phyloP scores from a whole-genome alignment of 441 rosid genomes.

The Codiaeum variegatum region DNA sequence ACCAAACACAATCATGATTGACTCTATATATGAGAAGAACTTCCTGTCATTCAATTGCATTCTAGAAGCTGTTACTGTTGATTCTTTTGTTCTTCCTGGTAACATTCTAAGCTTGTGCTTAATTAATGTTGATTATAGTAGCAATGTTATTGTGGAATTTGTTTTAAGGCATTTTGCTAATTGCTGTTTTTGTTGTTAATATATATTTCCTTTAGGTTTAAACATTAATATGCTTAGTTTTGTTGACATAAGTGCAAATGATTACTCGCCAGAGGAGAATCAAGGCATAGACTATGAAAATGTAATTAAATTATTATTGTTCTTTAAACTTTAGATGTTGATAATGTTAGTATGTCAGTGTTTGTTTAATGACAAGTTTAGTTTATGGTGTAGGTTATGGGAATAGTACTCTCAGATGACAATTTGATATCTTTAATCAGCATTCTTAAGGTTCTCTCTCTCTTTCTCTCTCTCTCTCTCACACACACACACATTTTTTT shows the following conservation, averaged over 20 bases:
- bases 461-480: too few species aligned
- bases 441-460: too few species aligned
- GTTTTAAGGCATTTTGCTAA: constrained; percentile 1
- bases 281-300: constrained; percentile 81
- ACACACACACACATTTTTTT: too few species aligned
- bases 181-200: constrained; percentile 5
- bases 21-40: constrained; percentile 76
- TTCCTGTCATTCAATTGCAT: constrained; percentile 63
- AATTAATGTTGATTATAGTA: neutral
- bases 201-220: constrained; percentile 47
- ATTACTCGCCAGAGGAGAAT: constrained; percentile 61
- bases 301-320: constrained; percentile 32
- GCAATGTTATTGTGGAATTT: neutral
- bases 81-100: constrained; percentile 75
- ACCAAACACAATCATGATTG: constrained; percentile 65
- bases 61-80: constrained; percentile 74
- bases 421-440: too few species aligned
- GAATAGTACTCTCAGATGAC: constrained; percentile 76
- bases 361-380: neutral
- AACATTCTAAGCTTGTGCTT: neutral
- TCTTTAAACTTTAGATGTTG: too few species aligned
- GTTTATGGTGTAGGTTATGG: constrained; percentile 64
- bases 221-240: constrained; percentile 90
- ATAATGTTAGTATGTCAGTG: too few species aligned
- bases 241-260: constrained; percentile 67